A percentile compares a stretch with the other conserved stretches of the same genome.
These are phyloP conservation scores for Coleophoma eucalyptorum DNA, from an alignment of 2,329 filamentous ascomycete species.

Conservation along the genomic window DNA sequence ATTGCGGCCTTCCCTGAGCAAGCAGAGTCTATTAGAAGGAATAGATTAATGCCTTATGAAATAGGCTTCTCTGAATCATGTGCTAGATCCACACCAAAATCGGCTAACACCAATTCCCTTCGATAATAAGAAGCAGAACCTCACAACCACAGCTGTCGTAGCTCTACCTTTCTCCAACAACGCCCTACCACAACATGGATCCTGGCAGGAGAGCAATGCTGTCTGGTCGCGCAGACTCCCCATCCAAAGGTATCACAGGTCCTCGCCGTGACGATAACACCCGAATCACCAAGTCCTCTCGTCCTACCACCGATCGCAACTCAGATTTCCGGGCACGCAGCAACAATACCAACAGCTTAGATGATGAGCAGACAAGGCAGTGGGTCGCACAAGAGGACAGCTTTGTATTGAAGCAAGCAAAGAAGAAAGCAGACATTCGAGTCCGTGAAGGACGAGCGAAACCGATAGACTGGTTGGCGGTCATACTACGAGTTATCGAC, in stretches of 20 bases:
- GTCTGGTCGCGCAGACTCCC: slow-evolving; percentile 27
- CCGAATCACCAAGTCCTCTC: slow-evolving; percentile 50
- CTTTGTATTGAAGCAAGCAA: slow-evolving; percentile 93
- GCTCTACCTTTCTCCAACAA: not conserved
- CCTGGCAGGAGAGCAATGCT: slow-evolving; percentile 25
- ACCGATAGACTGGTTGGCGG: slow-evolving; percentile 89
- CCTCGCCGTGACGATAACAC: slow-evolving; percentile 51
- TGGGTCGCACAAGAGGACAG: slow-evolving; percentile 95
- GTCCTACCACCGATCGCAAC: slow-evolving; percentile 20
- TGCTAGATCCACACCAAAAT: too few species aligned
- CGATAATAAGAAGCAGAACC: too few species aligned
- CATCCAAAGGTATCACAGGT: slow-evolving; percentile 46
- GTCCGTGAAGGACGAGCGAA: slow-evolving; percentile 88
- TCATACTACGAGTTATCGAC: slow-evolving; percentile 86
- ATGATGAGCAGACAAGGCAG: slow-evolving; percentile 73
- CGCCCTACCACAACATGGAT: slow-evolving; percentile 18
- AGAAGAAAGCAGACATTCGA: slow-evolving; percentile 95
- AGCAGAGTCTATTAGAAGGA: too few species aligned
- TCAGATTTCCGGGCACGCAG: slow-evolving; percentile 21
- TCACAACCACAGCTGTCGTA: too few species aligned
- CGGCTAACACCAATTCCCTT: too few species aligned
- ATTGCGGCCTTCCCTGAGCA: too few species aligned
- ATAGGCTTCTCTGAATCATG: too few species aligned
- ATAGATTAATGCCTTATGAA: too few species aligned
- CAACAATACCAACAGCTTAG: slow-evolving; percentile 21